Evolutionary conservation across 805 yeast genomes (phyloP).

Genomic region (Barnettozyma salicaria): DNA sequence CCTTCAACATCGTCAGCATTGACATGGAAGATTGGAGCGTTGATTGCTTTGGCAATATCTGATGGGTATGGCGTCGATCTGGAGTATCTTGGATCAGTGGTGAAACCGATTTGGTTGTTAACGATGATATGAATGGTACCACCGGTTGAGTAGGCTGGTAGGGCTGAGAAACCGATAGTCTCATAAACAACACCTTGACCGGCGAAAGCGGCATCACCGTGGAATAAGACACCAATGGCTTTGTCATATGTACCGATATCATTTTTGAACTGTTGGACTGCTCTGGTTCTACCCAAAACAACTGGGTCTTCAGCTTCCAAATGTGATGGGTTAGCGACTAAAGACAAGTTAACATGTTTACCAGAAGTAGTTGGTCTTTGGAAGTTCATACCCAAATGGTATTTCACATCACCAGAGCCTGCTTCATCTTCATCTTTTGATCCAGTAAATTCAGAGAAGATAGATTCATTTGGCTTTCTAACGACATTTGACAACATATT

Average conservation of each 20-base stretch:
- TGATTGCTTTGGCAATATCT: slow-evolving; percentile 92
- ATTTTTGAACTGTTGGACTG: slow-evolving; percentile 84
- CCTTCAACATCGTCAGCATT: slow-evolving; percentile 98
- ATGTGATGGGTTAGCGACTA: slow-evolving; percentile 98
- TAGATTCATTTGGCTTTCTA: slow-evolving; percentile 97
- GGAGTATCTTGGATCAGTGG: slow-evolving; percentile 96
- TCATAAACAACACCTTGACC: slow-evolving; percentile 99
- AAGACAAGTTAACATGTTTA: slow-evolving; percentile 86
- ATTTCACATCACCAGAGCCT: slow-evolving; percentile 98
- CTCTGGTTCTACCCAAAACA: slow-evolving; percentile 95
- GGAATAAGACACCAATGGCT: slow-evolving; percentile 88
- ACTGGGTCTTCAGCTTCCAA: slow-evolving; percentile 99
- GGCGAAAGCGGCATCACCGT: slow-evolving; percentile 99
- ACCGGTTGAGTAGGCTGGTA: slow-evolving; percentile 96
- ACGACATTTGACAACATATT: slow-evolving; percentile 97
- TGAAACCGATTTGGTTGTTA: slow-evolving; percentile 98
- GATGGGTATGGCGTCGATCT: slow-evolving; percentile 98
- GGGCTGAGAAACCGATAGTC: slow-evolving; percentile 88
- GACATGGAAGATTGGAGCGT: slow-evolving; percentile 98
- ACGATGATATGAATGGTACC: slow-evolving; percentile 96
- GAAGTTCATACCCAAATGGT: slow-evolving; percentile 99
- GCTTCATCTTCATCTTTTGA: slow-evolving; percentile 77
- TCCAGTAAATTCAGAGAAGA: slow-evolving; percentile 93
- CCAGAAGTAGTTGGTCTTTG: slow-evolving; percentile 99
- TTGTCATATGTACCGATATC: slow-evolving; percentile 79